Percentiles rank a stretch among this genome's conserved stretches.
Conservation (phyloP, 1,284 basidiomycete genomes). For the Moesziomyces sp. region DNA sequence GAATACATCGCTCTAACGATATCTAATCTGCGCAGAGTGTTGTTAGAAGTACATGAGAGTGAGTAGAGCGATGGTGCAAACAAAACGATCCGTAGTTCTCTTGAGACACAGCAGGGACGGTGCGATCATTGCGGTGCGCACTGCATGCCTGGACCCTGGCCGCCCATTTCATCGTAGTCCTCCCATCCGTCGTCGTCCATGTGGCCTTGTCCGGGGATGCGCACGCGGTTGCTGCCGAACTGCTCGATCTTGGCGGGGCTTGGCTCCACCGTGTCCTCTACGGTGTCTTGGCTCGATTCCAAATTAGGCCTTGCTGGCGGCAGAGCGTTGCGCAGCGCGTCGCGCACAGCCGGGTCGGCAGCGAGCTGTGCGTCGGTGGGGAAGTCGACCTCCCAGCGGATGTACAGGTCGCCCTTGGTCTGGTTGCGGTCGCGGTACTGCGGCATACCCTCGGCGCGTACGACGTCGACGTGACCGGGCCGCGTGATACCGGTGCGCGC, state of each 20-base stretch:
- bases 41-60: conserved; percentile 19
- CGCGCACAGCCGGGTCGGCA: conserved; percentile 21
- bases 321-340: conserved; percentile 37
- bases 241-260: conserved; percentile 34
- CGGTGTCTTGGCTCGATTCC: conserved; percentile 26
- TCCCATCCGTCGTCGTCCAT: conserved; percentile 51
- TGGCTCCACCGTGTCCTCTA: conserved; percentile 44
- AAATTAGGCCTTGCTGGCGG: conserved; percentile 52
- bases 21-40: background rate
- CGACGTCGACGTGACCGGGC: conserved; percentile 56
- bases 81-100: background rate
- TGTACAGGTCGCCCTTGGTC: conserved; percentile 57
- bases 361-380: conserved; percentile 53
- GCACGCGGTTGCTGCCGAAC: conserved; percentile 46
- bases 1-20: background rate
- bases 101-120: background rate
- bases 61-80: conserved; percentile 12
- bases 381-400: conserved; percentile 62
- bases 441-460: conserved; percentile 63
- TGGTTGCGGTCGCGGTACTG: conserved; percentile 47
- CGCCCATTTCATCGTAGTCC: conserved; percentile 42
- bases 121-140: conserved; percentile 50
- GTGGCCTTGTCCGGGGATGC: conserved; percentile 37
- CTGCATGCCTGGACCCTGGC: conserved; percentile 54
- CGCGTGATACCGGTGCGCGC: conserved; percentile 46